Evolutionary conservation across 2,329 filamentous ascomycete species (phyloP).

Genomic region (Stemphylium beticola): DNA sequence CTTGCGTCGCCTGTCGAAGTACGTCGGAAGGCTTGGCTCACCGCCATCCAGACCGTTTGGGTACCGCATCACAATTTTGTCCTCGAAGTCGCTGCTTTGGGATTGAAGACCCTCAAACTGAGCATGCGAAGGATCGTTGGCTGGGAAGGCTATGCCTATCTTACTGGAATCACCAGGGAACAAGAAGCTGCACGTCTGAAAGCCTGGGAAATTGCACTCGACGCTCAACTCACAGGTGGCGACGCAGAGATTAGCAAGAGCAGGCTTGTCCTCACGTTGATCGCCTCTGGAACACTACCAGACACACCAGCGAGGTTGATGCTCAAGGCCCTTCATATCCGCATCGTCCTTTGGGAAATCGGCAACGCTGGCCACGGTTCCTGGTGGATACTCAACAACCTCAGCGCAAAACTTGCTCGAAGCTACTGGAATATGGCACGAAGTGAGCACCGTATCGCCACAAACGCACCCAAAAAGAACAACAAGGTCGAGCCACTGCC

Average conservation of each 20-base stretch:
- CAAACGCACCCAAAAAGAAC: conserved; percentile 46
- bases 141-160: conserved; percentile 73
- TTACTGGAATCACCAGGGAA: conserved; percentile 82
- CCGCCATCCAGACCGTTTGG: conserved; percentile 89
- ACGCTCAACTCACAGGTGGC: conserved; percentile 89
- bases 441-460: conserved; percentile 61
- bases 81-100: conserved; percentile 80
- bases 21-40: conserved; percentile 88
- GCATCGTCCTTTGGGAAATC: conserved; percentile 83
- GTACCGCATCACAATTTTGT: conserved; percentile 87
- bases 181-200: conserved; percentile 86
- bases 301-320: conserved; percentile 83
- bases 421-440: conserved; percentile 83
- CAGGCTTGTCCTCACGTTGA: conserved; percentile 81
- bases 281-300: conserved; percentile 86
- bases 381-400: conserved; percentile 68
- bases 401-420: conserved; percentile 76
- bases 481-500: conserved; percentile 72
- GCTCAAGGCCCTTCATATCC: conserved; percentile 89
- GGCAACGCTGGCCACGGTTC: conserved; percentile 69
- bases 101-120: conserved; percentile 81
- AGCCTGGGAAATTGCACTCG: conserved; percentile 90
- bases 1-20: conserved; percentile 83
- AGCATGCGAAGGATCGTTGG: conserved; percentile 80
- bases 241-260: conserved; percentile 90